These are phyloP conservation scores for Sanghuangporus sanghuang DNA, from an alignment of 1,284 basidiomycete genomes.

Conservation along the genomic window DNA sequence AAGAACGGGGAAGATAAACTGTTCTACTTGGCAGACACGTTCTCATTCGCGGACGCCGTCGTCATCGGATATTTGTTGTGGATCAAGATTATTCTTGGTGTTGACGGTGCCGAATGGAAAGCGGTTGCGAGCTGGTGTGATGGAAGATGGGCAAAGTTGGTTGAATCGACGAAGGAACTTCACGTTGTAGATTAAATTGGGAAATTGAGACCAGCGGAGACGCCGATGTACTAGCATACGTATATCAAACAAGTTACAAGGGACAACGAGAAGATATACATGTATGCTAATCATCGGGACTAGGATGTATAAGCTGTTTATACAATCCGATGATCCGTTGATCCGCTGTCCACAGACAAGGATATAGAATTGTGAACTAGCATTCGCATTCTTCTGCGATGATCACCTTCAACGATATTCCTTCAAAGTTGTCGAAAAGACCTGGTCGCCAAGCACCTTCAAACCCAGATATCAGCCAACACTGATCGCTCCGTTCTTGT, in stretches of 20 bases:
- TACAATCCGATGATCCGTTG: no score
- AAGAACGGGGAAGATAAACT: constrained; percentile 23
- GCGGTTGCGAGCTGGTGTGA: constrained; percentile 30
- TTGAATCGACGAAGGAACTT: constrained; percentile 31
- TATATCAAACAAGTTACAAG: no score
- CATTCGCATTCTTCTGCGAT: background rate
- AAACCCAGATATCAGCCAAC: constrained; percentile 16
- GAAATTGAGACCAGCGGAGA: background rate
- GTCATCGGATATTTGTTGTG: constrained; percentile 28
- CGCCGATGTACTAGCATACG: no score
- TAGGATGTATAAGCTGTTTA: no score
- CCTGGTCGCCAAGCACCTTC: constrained; percentile 19
- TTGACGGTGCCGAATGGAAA: constrained; percentile 35
- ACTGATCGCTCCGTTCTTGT: background rate
- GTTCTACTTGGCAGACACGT: constrained; percentile 24
- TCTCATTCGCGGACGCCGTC: constrained; percentile 34
- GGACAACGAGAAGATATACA: no score
- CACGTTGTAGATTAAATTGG: background rate
- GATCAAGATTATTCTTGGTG: constrained; percentile 28
- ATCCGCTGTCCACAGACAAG: no score
- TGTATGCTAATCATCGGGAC: no score
- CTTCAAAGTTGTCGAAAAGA: constrained; percentile 10
- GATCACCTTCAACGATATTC: constrained; percentile 17
- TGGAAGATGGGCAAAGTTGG: constrained; percentile 34
- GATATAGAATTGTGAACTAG: no score